Base-by-base conservation (phyloP, 169 alveolate genomes). In the Plasmodium blacklocki region DNA sequence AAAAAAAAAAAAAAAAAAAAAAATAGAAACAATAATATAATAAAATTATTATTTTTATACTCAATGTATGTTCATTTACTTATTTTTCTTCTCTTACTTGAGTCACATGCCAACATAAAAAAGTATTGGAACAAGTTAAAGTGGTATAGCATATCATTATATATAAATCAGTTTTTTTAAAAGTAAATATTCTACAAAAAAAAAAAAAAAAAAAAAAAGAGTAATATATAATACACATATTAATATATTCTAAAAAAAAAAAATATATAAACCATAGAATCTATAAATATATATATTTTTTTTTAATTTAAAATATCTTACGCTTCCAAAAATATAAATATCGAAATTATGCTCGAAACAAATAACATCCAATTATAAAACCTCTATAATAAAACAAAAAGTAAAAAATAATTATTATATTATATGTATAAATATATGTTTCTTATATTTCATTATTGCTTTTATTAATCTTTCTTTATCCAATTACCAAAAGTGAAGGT, bases 291-390 rank as follows among this genome's bases (percentile, higher is more conserved):
- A 15, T 39, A 50, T 12, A 15, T 56, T 5, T 6, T 56, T 18
- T 14, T 18, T 56, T 5, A 56, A 56, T 56, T 14, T 15, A 6
- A 18, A 12, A 56, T 6, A 56, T 15, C 9, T 56, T 76, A 76
- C 89, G 78, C 89, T 43, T 76, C 89, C 43, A 76, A 21, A 49
- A 76, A 5, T 8, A 64, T 76, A 21, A 59, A 63, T 26, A 76
- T n/a, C 45, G 89, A 76, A 66, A 76, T 64, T 23, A 76, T 76
- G 45, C 89, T 63, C 18, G 89, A 64, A 49, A 76, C 89, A 9
- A 76, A 29, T 21, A 76, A 75, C 89, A 76, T 76, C 89, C 89
- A 76, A 64, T 76, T 76, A 70, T 76, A 76, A 59, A 64, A 76
- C 18, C 89, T 76, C 89, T 76, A 50, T 39, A 3, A 39, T 4